phyloP scores from a whole-genome alignment of 495 filamentous ascomycete genomes.

The Xylaria grammica region DNA sequence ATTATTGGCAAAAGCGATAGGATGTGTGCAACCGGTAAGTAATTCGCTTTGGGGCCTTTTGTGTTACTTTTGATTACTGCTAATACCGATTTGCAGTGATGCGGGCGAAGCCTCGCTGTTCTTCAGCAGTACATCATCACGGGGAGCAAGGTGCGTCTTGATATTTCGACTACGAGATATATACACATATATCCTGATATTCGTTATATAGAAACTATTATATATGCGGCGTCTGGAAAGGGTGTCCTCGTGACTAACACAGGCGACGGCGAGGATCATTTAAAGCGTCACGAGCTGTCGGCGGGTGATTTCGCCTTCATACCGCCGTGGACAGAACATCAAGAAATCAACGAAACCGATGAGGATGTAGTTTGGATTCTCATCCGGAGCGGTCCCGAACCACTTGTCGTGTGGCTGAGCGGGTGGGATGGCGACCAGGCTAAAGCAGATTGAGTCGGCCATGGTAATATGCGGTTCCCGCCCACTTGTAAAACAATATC shows the following conservation, averaged over 20 bases:
- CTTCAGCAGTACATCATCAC: slow-evolving; percentile 50
- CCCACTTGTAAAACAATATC: not conserved
- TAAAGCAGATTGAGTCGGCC: slow-evolving; percentile 29
- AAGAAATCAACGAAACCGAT: slow-evolving; percentile 65
- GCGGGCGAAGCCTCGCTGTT: slow-evolving; percentile 46
- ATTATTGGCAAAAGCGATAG: slow-evolving; percentile 63
- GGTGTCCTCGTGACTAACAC: slow-evolving; percentile 48
- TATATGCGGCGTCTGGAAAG: slow-evolving; percentile 49
- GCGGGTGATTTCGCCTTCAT: slow-evolving; percentile 70
- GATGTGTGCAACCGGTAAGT: slow-evolving; percentile 59
- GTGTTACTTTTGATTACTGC: not conserved
- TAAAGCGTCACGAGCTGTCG: slow-evolving; percentile 56
- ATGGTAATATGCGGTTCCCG: slow-evolving; percentile 5
- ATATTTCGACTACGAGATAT: not conserved
- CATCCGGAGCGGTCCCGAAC: slow-evolving; percentile 60
- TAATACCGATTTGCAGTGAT: slow-evolving; percentile 40
- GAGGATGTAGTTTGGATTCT: slow-evolving; percentile 66
- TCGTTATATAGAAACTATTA: slow-evolving; percentile 46
- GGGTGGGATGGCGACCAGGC: slow-evolving; percentile 57
- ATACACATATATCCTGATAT: not conserved
- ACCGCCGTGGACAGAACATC: slow-evolving; percentile 68
- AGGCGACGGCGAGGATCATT: slow-evolving; percentile 43
- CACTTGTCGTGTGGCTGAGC: slow-evolving; percentile 62
- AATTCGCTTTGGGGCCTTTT: not conserved
- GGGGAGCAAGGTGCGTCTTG: slow-evolving; percentile 52